Percentiles rank a stretch among this genome's conserved stretches.
phyloP scores from a whole-genome alignment of 2,329 filamentous ascomycete genomes.

The Samsoniella hepiali region DNA sequence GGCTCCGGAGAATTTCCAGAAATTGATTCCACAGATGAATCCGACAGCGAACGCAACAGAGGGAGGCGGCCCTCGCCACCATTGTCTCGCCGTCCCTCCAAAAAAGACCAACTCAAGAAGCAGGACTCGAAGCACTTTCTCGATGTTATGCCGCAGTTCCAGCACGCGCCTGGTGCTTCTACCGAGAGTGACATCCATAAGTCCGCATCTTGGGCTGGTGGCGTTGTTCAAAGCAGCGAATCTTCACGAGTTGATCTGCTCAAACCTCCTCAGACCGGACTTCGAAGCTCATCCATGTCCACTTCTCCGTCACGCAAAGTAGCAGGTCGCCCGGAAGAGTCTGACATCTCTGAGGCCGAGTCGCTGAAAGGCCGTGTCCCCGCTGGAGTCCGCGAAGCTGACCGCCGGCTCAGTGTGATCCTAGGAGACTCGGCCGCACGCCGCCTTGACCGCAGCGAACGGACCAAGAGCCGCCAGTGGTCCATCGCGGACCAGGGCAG shows the following conservation, averaged over 20 bases:
- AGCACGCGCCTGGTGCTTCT: constrained; percentile 32
- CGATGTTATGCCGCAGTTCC: constrained; percentile 52
- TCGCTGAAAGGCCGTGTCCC: constrained; percentile 30
- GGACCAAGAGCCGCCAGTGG: constrained; percentile 43
- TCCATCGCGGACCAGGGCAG: constrained; percentile 45
- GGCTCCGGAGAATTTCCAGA: constrained; percentile 34
- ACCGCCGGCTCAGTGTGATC: constrained; percentile 36
- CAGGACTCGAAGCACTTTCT: constrained; percentile 44
- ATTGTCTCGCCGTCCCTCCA: constrained; percentile 35
- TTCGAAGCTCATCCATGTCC: constrained; percentile 41
- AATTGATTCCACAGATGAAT: constrained; percentile 46
- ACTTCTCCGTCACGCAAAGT: constrained; percentile 30
- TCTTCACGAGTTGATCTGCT: constrained; percentile 46
- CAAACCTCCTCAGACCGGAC: constrained; percentile 49
- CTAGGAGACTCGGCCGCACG: constrained; percentile 21
- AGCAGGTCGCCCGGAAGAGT: constrained; percentile 25
- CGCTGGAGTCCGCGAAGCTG: constrained; percentile 31
- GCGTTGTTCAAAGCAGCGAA: constrained; percentile 32
- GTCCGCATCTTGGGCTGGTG: constrained; percentile 19
- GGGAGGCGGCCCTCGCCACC: constrained; percentile 37
- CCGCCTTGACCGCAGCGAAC: constrained; percentile 24
- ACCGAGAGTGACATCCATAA: constrained; percentile 21
- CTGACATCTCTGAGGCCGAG: constrained; percentile 40
- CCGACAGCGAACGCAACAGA: constrained; percentile 42
- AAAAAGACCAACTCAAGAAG: constrained; percentile 30